Evolutionary conservation across 2,329 filamentous ascomycete genomes (phyloP).

Genomic region (Aureobasidium sp.): DNA sequence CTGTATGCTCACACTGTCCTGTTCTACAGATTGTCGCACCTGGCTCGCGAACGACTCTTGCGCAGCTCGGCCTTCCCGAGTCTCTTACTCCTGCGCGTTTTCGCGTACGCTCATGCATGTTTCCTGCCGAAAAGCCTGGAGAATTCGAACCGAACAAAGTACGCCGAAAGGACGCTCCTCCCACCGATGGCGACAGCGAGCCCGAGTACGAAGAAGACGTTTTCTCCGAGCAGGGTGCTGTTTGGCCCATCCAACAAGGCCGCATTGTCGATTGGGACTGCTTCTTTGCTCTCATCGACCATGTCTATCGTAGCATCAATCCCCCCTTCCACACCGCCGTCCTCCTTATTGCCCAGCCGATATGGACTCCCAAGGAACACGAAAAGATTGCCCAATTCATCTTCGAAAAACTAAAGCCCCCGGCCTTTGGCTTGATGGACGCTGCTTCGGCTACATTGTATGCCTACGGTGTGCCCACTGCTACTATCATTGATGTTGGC

Average conservation of each 20-base stretch:
- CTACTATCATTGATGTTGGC: constrained; percentile 86
- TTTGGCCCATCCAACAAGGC: constrained; percentile 78
- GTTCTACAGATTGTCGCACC: constrained; percentile 58
- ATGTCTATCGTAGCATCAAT: constrained; percentile 83
- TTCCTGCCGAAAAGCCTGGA: constrained; percentile 66
- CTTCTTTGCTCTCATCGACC: constrained; percentile 86
- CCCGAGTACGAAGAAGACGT: constrained; percentile 80
- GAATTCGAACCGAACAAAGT: constrained; percentile 79
- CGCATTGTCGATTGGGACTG: constrained; percentile 84
- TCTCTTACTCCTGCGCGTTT: constrained; percentile 83
- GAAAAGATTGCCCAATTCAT: constrained; percentile 88
- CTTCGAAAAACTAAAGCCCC: constrained; percentile 95
- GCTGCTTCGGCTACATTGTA: constrained; percentile 73
- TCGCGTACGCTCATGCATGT: constrained; percentile 90
- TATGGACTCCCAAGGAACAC: constrained; percentile 81
- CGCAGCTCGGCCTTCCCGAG: constrained; percentile 83
- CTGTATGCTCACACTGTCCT: background rate
- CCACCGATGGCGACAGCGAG: constrained; percentile 47
- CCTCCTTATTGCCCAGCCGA: constrained; percentile 79
- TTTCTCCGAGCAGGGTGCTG: constrained; percentile 77
- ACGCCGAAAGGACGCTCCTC: constrained; percentile 40
- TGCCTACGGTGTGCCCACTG: constrained; percentile 73
- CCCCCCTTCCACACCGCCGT: constrained; percentile 93
- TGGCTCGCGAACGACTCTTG: constrained; percentile 82
- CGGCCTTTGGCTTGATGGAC: constrained; percentile 84